These are phyloP conservation scores for Hypoxylon sp. DNA, from an alignment of 2,329 filamentous ascomycete species.

Conservation along the genomic window DNA sequence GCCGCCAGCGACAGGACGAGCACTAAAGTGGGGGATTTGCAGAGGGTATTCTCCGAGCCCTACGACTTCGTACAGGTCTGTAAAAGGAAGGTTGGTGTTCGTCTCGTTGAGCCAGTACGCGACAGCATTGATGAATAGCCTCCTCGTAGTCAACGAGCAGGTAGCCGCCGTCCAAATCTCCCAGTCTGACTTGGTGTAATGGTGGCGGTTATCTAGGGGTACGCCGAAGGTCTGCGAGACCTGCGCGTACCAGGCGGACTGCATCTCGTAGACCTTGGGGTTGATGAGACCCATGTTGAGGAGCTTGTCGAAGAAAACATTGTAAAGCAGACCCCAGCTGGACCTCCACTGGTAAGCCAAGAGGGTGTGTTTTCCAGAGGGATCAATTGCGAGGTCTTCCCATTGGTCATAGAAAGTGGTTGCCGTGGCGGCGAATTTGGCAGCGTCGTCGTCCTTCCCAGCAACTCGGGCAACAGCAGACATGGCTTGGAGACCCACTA, in stretches of 20 bases:
- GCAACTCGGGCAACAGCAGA: slow-evolving; percentile 69
- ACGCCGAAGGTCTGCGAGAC: slow-evolving; percentile 79
- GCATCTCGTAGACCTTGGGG: slow-evolving; percentile 52
- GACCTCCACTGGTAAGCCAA: slow-evolving; percentile 53
- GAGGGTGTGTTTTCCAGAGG: slow-evolving; percentile 47
- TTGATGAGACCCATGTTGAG: slow-evolving; percentile 55
- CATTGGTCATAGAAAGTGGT: slow-evolving; percentile 47
- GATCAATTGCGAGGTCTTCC: slow-evolving; percentile 48
- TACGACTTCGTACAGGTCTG: slow-evolving; percentile 77
- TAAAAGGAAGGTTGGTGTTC: slow-evolving; percentile 72
- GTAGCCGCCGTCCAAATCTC: slow-evolving; percentile 80
- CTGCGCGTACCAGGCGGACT: slow-evolving; percentile 55
- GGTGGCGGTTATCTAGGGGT: slow-evolving; percentile 77
- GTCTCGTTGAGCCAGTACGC: slow-evolving; percentile 80
- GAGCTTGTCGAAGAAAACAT: slow-evolving; percentile 54
- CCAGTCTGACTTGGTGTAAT: slow-evolving; percentile 83
- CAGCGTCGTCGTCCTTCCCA: slow-evolving; percentile 68
- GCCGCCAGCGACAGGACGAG: slow-evolving; percentile 79
- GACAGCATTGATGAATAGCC: slow-evolving; percentile 73
- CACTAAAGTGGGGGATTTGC: slow-evolving; percentile 72
- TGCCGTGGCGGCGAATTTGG: slow-evolving; percentile 70
- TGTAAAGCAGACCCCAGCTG: slow-evolving; percentile 49
- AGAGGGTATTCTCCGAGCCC: slow-evolving; percentile 67
- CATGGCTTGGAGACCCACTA: slow-evolving; percentile 85
- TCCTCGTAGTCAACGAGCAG: slow-evolving; percentile 67